Evolutionary conservation across 805 yeast species (phyloP).

Genomic region (Diddensiella transvaalensis): DNA sequence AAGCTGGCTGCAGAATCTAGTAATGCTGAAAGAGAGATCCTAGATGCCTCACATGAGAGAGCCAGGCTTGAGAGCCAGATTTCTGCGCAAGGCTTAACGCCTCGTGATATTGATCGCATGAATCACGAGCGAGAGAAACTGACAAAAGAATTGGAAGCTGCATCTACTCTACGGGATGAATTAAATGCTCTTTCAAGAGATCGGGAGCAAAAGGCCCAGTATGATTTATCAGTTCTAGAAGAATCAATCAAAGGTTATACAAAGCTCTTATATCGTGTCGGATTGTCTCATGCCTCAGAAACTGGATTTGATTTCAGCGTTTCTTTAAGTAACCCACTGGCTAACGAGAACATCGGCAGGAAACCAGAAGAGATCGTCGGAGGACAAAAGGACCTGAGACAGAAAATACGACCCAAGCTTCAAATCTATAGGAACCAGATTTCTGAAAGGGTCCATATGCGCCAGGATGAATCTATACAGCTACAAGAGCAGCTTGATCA

Average conservation of each 20-base stretch:
- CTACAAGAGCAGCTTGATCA: constrained; percentile 58
- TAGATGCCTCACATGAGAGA: constrained; percentile 37
- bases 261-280: constrained; percentile 46
- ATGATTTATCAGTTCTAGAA: constrained; percentile 49
- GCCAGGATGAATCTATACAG: constrained; percentile 55
- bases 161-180: constrained; percentile 44
- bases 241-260: constrained; percentile 55
- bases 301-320: constrained; percentile 38
- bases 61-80: constrained; percentile 45
- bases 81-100: constrained; percentile 53
- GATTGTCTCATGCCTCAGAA: constrained; percentile 30
- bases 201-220: constrained; percentile 49
- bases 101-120: constrained; percentile 60
- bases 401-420: constrained; percentile 36
- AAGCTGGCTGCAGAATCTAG: constrained; percentile 55
- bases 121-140: constrained; percentile 59
- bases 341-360: constrained; percentile 45
- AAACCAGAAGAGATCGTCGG: constrained; percentile 40
- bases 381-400: constrained; percentile 39
- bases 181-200: constrained; percentile 44
- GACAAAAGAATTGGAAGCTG: constrained; percentile 49
- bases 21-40: constrained; percentile 42
- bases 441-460: constrained; percentile 42
- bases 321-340: constrained; percentile 37
- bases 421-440: constrained; percentile 46